Base-by-base conservation (phyloP, 768 basidiomycete genomes). In the Glaciozyma antarctica region DNA sequence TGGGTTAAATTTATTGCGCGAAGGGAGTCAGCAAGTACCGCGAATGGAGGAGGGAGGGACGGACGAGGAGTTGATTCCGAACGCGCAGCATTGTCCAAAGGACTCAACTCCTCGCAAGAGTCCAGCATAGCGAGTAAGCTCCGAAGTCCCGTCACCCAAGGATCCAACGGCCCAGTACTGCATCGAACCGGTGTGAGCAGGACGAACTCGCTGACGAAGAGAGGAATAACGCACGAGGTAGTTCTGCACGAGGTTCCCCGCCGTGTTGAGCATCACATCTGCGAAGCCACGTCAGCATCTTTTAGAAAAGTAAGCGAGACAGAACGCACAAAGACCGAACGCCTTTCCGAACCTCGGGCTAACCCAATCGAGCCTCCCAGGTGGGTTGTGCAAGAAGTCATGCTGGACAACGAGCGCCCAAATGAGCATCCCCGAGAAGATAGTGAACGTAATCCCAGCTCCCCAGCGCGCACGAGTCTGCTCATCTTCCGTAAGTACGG, bases 281-380 rank as follows among this genome's bases (percentile, higher is more conserved):
- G 41, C 38, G 38, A 15, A 10, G 38, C 7, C 38, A 41, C 38
- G 6, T 41, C 38, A 59, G 24, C 28, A 15, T 0, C 8, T 2
- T 34, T 2, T 1, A 24, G 30, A 15, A 13, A 17, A 24, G 10
- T 32, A 13, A 26, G 32, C 28, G 38, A 47, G 41, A 30, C 1
- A 47, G 4, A 3, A 32, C 24, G 41, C 10, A 58, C 41, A 63
- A 13, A 58, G 32, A 9, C 63, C 57, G 30, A 64, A 64, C 4
- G 48, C 63, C 15, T 44, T 58, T 10, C 57, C 51, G 12, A 64
- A 64, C 7, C 30, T 34, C n/a, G 49, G n/a, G 21, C 45, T 28
- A 17, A 12, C 22, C 63, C 63, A 64, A 41, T 64, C 63, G 49
- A 64, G 58, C 63, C 58, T 64, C n/a, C 63, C 63, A 32, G 61